Evolutionary conservation across 306 rosid species (phyloP), one percentile per base, ranked within the genome.

Genomic region (Glycine soja): DNA sequence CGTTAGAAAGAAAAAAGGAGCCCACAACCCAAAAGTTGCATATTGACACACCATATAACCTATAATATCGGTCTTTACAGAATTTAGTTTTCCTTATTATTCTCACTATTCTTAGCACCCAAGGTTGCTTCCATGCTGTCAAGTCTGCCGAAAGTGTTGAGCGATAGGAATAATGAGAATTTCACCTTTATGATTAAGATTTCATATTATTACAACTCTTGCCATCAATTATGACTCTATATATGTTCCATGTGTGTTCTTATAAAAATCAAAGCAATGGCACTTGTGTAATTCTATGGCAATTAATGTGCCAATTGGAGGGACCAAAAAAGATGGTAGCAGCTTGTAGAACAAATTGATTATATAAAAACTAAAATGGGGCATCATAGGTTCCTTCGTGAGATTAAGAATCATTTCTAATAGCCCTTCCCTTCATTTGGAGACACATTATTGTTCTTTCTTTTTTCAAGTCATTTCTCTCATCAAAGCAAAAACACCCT

Each of bases 41-140:
- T 24, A 8, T 48, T 4, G 16, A 72, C 83, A 86, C 81, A 8
- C 75, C 89, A 86, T 83, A 77, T 84, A 68, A 52, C 83, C 77
- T 69, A 69, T 48, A 36, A 42, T 52, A 61, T 68, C 72, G 82
- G 80, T 58, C 74, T 82, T 75, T 80, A 71, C 73, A 8, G 74
- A 70, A 79, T 54, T 42, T 77, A 62, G 82, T 84, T 80, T 77
- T 88, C 78, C 75, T 80, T 81, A 78, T 80, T 81, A 78, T 75
- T 71, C 82, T 67, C 79, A 64, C 53, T 32, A 81, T 77, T 83
- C 97, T 89, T 92, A 82, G 89, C 88, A 68, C 73, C 87, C 89
- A 90, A 86, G 95, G 15, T 75, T 79, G 78, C 80, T 75, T 82
- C 52, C 74, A 75, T 46, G 83, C 79, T 83, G 82, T 83, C 82